A percentile compares a stretch with the other conserved stretches of the same genome.
Conservation (phyloP, 371 early-diverging fungal genomes). For the Dinochytrium kinnereticum region DNA sequence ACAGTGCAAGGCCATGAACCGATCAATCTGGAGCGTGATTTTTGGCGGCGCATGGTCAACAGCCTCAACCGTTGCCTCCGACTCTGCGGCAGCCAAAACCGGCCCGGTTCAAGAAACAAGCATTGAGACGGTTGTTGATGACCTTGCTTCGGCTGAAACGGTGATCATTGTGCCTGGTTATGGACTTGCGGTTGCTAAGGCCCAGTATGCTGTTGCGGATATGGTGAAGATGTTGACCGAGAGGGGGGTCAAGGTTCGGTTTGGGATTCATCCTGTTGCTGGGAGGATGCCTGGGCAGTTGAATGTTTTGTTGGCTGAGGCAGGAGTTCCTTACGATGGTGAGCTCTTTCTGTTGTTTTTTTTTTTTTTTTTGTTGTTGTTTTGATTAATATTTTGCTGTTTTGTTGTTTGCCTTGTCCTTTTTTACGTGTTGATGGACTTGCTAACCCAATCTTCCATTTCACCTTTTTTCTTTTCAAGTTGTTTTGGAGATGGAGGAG, state of each 20-base stretch:
- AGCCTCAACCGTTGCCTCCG: conserved; percentile 20
- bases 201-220: conserved; percentile 45
- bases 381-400: not conserved
- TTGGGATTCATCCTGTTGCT: conserved; percentile 48
- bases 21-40: conserved; percentile 40
- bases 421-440: too few species aligned
- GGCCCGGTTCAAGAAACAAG: conserved; percentile 29
- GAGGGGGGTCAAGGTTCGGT: conserved; percentile 35
- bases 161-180: conserved; percentile 48
- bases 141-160: conserved; percentile 33
- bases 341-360: not conserved
- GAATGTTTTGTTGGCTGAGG: conserved; percentile 45
- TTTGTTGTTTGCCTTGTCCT: too few species aligned
- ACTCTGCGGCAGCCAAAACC: not conserved
- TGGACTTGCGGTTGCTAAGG: conserved; percentile 46
- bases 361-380: not conserved
- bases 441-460: not conserved
- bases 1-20: conserved; percentile 47
- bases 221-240: conserved; percentile 35
- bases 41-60: conserved; percentile 40
- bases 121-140: conserved; percentile 30
- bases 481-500: conserved; percentile 46
- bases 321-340: conserved; percentile 43
- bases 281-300: conserved; percentile 49
- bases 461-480: conserved; percentile 12